A percentile compares a stretch with the other conserved stretches of the same genome.
Evolutionary conservation across 805 yeast genomes (phyloP).

Genomic region (Candida wancherniae): DNA sequence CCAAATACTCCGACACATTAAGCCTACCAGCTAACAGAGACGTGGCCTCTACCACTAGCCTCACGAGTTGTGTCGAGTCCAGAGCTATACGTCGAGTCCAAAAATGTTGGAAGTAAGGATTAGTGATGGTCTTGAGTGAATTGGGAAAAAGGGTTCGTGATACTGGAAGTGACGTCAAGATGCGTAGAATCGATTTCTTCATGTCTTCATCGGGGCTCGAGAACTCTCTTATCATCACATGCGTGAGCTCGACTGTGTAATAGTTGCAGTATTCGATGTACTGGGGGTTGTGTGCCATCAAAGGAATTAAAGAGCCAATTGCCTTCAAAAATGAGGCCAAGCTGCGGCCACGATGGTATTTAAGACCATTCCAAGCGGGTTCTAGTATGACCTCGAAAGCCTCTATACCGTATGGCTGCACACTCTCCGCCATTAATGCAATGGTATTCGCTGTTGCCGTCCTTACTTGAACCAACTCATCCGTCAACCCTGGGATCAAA

Average conservation of each 20-base stretch:
- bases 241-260: constrained; percentile 71
- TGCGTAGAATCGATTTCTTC: constrained; percentile 66
- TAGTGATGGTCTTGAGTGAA: constrained; percentile 44
- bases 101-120: constrained; percentile 61
- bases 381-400: constrained; percentile 72
- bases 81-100: constrained; percentile 83
- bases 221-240: constrained; percentile 65
- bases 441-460: constrained; percentile 68
- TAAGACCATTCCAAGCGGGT: constrained; percentile 76
- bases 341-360: constrained; percentile 69
- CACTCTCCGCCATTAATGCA: constrained; percentile 71
- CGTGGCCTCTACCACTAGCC: constrained; percentile 69
- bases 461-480: constrained; percentile 65
- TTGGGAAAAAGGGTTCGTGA: constrained; percentile 52
- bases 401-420: constrained; percentile 86
- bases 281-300: constrained; percentile 58
- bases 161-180: constrained; percentile 61
- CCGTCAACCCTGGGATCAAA: constrained; percentile 52
- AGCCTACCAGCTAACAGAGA: constrained; percentile 59
- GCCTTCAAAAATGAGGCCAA: constrained; percentile 74
- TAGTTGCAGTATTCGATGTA: constrained; percentile 69
- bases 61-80: constrained; percentile 48
- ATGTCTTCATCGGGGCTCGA: constrained; percentile 83
- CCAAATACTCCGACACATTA: constrained; percentile 60
- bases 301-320: constrained; percentile 73